phyloP scores from a whole-genome alignment of 805 yeast genomes.

The Yarrowia osloensis region DNA sequence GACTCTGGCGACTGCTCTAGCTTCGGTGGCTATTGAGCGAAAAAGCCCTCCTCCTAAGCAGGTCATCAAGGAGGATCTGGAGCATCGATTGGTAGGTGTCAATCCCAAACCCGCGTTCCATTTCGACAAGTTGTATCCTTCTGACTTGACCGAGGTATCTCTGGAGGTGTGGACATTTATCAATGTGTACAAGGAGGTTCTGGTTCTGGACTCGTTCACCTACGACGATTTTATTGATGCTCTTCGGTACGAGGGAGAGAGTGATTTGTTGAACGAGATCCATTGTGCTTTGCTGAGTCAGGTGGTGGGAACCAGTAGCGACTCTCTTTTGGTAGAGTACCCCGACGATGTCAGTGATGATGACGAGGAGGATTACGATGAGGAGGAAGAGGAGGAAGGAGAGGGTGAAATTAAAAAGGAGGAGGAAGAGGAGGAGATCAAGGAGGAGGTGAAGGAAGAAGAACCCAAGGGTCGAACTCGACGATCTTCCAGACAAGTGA shows the following conservation, averaged over 20 bases:
- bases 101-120: conserved; percentile 31
- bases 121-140: conserved; percentile 7
- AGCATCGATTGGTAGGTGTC: background rate
- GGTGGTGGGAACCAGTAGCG: conserved; percentile 51
- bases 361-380: conserved; percentile 39
- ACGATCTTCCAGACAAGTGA: conserved; percentile 33
- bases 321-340: conserved; percentile 42
- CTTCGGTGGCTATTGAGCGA: background rate
- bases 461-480: conserved; percentile 38
- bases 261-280: conserved; percentile 62
- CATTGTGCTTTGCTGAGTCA: conserved; percentile 65
- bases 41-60: conserved; percentile 22
- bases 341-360: conserved; percentile 40
- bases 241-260: conserved; percentile 50
- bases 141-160: conserved; percentile 37
- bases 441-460: conserved; percentile 36
- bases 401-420: conserved; percentile 38
- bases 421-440: conserved; percentile 37
- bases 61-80: conserved; percentile 31
- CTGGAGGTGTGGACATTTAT: conserved; percentile 75
- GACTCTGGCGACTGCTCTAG: background rate
- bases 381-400: conserved; percentile 39
- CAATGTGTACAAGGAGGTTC: conserved; percentile 65
- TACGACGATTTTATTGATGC: conserved; percentile 75
- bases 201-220: conserved; percentile 69